phyloP scores from a whole-genome alignment of 2,329 filamentous ascomycete genomes.

The Talaromyces funiculosus region DNA sequence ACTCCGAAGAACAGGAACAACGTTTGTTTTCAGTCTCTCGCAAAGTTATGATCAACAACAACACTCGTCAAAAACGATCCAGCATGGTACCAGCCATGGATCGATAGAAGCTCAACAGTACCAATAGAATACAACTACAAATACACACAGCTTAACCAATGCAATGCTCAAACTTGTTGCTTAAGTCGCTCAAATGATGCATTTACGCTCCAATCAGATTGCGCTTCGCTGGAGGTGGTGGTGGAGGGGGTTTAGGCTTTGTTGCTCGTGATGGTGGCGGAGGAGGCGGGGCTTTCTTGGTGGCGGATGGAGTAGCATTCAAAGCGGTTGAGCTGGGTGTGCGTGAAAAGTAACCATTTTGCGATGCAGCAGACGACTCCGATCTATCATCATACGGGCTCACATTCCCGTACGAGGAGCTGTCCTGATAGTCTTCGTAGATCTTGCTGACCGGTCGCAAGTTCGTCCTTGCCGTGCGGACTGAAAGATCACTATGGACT shows the following conservation, averaged over 20 bases:
- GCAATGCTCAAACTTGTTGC: background rate
- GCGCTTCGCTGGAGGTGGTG: constrained; percentile 58
- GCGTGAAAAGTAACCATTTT: constrained; percentile 48
- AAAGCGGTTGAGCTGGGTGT: constrained; percentile 46
- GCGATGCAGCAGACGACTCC: constrained; percentile 50
- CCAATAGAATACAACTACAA: background rate
- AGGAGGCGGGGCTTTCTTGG: constrained; percentile 54
- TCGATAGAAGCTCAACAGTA: background rate
- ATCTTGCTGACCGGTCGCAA: constrained; percentile 38
- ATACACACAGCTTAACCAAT: background rate
- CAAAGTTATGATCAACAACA: background rate
- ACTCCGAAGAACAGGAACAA: background rate
- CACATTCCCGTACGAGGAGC: constrained; percentile 37
- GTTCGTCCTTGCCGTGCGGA: constrained; percentile 45
- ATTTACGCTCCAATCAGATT: constrained; percentile 28
- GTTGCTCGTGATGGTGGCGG: constrained; percentile 58
- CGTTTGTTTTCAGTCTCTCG: background rate
- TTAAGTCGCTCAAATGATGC: constrained; percentile 11
- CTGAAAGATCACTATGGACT: constrained; percentile 48
- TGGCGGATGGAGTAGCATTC: constrained; percentile 19
- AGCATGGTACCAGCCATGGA: constrained; percentile 6
- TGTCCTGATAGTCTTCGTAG: constrained; percentile 45
- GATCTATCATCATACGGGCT: constrained; percentile 48
- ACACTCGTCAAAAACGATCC: background rate
- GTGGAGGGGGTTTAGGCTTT: constrained; percentile 56